Evolutionary conservation across 495 filamentous ascomycete species (phyloP).

Genomic region (Corynascus novoguineensis): DNA sequence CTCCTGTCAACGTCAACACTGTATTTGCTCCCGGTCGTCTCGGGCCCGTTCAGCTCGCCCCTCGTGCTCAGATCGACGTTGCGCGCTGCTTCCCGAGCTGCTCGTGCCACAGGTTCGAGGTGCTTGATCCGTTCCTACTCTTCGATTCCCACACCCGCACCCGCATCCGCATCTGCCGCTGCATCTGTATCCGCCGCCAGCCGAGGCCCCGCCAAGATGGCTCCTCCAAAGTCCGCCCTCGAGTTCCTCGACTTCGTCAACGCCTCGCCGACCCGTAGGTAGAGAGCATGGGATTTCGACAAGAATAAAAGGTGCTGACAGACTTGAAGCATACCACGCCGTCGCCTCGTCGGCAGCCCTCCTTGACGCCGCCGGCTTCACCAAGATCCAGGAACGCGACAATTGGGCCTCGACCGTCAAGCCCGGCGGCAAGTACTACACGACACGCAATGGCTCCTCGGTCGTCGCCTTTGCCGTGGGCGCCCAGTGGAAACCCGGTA

Average conservation of each 20-base stretch:
- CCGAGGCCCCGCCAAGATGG: conserved; percentile 41
- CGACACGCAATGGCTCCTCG: conserved; percentile 90
- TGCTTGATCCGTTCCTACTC: background rate
- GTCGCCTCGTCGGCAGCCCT: conserved; percentile 70
- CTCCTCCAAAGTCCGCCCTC: conserved; percentile 58
- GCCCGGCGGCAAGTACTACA: conserved; percentile 90
- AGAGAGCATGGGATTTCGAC: background rate
- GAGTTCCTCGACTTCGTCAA: conserved; percentile 94
- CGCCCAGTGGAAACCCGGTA: conserved; percentile 87
- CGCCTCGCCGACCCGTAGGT: conserved; percentile 86
- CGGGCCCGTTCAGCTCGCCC: background rate
- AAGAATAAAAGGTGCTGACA: background rate
- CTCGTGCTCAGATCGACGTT: background rate
- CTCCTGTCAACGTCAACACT: background rate
- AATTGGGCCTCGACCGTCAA: conserved; percentile 74
- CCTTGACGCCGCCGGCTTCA: conserved; percentile 76
- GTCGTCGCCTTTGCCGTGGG: conserved; percentile 94
- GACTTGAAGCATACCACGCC: conserved; percentile 77
- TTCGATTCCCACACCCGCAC: background rate
- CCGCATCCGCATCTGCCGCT: background rate
- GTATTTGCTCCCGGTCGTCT: background rate
- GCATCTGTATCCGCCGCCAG: conserved; percentile 15
- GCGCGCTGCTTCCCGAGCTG: background rate
- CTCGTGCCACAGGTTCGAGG: conserved; percentile 1
- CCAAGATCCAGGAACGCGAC: conserved; percentile 83